A percentile compares a stretch with the other conserved stretches of the same genome.
Evolutionary conservation across 225 moss, liverwort and hornwort species (phyloP).

Genomic region (Polytrichum formosum): DNA sequence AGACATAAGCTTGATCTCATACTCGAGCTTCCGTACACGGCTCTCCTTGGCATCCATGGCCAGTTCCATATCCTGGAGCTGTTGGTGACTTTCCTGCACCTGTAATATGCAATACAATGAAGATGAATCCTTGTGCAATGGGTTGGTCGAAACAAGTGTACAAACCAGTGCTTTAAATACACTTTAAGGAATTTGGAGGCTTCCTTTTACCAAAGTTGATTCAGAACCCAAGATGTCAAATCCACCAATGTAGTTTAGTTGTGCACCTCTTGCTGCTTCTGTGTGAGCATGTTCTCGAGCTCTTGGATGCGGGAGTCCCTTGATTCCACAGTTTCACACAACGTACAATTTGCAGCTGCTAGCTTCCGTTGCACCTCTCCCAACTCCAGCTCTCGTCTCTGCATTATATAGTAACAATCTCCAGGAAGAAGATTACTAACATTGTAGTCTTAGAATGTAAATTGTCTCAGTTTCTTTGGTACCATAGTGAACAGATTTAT

Average conservation of each 20-base stretch:
- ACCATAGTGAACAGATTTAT: too few species aligned
- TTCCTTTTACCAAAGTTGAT: too few species aligned
- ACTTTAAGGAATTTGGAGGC: too few species aligned
- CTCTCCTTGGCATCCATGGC: slow-evolving; percentile 89
- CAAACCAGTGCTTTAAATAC: too few species aligned
- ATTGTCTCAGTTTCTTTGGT: too few species aligned
- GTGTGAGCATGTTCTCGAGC: slow-evolving; percentile 68
- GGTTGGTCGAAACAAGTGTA: too few species aligned
- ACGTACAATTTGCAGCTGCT: slow-evolving; percentile 77
- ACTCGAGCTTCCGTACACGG: slow-evolving; percentile 88
- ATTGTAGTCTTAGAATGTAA: too few species aligned
- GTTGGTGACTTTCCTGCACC: slow-evolving; percentile 83
- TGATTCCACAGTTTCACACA: slow-evolving; percentile 84
- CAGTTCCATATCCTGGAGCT: slow-evolving; percentile 78
- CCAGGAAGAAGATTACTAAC: too few species aligned
- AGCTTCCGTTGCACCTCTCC: slow-evolving; percentile 93
- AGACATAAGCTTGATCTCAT: slow-evolving; percentile 77
- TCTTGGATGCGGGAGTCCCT: slow-evolving; percentile 81
- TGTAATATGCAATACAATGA: slow-evolving; percentile 16
- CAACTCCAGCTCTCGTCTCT: slow-evolving; percentile 91
- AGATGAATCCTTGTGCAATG: too few species aligned
- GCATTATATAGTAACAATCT: slow-evolving; percentile 5
- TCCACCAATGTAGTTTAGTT: too few species aligned
- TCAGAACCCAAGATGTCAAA: neutral
- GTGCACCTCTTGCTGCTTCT: slow-evolving; percentile 77